phyloP scores from a whole-genome alignment of 805 yeast genomes.

The Aciculoconidium aculeatum region DNA sequence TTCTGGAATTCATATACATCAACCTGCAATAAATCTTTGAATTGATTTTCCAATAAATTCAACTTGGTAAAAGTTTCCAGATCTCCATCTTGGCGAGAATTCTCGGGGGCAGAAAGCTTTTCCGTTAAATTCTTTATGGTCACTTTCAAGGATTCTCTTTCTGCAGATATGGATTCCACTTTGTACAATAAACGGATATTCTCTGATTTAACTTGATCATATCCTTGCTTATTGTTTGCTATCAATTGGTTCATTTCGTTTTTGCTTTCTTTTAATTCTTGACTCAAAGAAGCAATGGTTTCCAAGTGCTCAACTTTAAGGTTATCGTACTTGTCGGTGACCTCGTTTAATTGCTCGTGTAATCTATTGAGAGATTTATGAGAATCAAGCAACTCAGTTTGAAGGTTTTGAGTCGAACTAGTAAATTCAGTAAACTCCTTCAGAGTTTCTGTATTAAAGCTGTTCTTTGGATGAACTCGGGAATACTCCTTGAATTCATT shows the following conservation, averaged over 20 bases:
- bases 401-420: constrained; percentile 8
- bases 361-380: constrained; percentile 14
- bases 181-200: constrained; percentile 4
- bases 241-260: constrained; percentile 11
- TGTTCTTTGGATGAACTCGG: no score
- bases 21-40: constrained; percentile 33
- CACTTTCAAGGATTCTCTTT: constrained; percentile 19
- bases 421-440: constrained; percentile 11
- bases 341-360: constrained; percentile 13
- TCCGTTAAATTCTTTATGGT: constrained; percentile 36
- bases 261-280: constrained; percentile 17
- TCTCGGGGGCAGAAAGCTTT: constrained; percentile 19
- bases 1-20: constrained; percentile 45
- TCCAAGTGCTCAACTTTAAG: constrained; percentile 18
- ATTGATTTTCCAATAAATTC: constrained; percentile 34
- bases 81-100: constrained; percentile 2
- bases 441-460: constrained; percentile 1
- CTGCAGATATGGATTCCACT: constrained; percentile 2
- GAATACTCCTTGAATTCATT: constrained; percentile 18
- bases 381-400: constrained; percentile 14
- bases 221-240: constrained; percentile 9
- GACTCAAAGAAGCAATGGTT: constrained; percentile 17
- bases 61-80: constrained; percentile 14
- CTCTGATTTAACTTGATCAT: constrained; percentile 2
- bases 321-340: constrained; percentile 12